Percentiles rank a stretch among this genome's conserved stretches.
Conservation (phyloP, 169 alveolate species). For the Plasmodium fragile region DNA sequence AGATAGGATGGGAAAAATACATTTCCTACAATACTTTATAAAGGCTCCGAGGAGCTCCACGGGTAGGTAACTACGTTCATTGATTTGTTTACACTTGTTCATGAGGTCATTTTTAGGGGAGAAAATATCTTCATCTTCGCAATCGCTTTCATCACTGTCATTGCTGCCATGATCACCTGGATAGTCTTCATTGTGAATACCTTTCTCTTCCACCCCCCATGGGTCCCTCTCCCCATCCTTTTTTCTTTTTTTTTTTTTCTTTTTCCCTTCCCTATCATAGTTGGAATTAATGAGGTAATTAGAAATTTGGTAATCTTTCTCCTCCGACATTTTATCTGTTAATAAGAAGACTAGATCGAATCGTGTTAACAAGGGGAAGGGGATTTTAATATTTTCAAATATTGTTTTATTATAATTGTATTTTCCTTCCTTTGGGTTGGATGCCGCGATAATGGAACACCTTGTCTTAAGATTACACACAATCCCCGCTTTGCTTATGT, state of each 20-base stretch:
- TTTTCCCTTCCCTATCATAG: not conserved
- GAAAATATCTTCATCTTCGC: not conserved
- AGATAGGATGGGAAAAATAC: constrained; percentile 39
- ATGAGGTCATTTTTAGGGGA: constrained; percentile 17
- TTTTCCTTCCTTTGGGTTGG: constrained; percentile 82
- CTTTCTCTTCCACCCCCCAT: not conserved
- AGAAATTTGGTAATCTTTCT: constrained; percentile 39
- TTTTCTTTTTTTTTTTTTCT: not conserved
- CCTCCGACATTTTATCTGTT: constrained; percentile 57
- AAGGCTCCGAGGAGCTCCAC: constrained; percentile 42
- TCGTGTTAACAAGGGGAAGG: constrained; percentile 86
- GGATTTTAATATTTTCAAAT: constrained; percentile 81
- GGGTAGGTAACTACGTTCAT: constrained; percentile 37
- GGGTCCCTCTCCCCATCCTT: not conserved
- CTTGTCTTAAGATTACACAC: constrained; percentile 83
- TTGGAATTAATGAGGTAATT: constrained; percentile 35
- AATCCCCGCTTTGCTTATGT: constrained; percentile 88
- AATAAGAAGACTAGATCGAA: constrained; percentile 85
- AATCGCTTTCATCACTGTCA: not conserved
- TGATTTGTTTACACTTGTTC: constrained; percentile 58
- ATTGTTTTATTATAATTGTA: constrained; percentile 73
- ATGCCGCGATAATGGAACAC: constrained; percentile 82
- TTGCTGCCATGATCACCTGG: not conserved
- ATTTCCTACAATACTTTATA: constrained; percentile 38
- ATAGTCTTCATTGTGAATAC: not conserved